Evolutionary conservation across 129 eudicot species (phyloP), one percentile per base, ranked within the genome.

Genomic region (Flaveria sonorensis): DNA sequence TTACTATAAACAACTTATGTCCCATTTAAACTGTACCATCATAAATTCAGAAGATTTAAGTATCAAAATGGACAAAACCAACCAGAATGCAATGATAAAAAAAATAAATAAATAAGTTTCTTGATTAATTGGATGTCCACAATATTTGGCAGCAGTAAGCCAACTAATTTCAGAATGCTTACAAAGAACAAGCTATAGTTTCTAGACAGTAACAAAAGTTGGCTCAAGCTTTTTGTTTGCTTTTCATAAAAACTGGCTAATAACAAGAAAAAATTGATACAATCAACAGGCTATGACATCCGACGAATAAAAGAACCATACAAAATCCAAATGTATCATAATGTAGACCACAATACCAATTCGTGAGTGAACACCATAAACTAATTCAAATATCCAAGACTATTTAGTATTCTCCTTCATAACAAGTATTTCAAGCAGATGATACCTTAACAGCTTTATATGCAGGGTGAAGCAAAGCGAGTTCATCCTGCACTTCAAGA

Each of bases 401-500:
- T 68, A 74, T 64, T 43, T 24, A 28, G 50, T 51, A 46, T 30
- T 70, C 19, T 4, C 74, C 45, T 67, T 52, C 23, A 48, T 64
- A 61, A 61, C 67, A 10, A 24, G 40, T 24, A 6, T 70, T 74
- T 86, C 86, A 84, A 80, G 90, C 77, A 51, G 93, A 85, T 20
- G 85, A 77, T 66, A 86, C 87, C 87, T 86, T 86, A 18, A 88
- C 80, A 70, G 85, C 96, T 77, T 92, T 92, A 82, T 85, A 92
- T 39, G 81, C 65, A 36, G 98, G 96, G 51, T 92, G 98, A 61
- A 88, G 94, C 81, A 92, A 88, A 4, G 92, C 94, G 10, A 88
- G 86, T 63, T 88, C 90, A 77, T 90, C 98, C 62, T 77, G 85
- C 46, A 85, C 84, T 70, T 92, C 92, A 65, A 88, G 86, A 77